Base-by-base conservation (phyloP, 441 rosid genomes). In the Melastoma candidum region DNA sequence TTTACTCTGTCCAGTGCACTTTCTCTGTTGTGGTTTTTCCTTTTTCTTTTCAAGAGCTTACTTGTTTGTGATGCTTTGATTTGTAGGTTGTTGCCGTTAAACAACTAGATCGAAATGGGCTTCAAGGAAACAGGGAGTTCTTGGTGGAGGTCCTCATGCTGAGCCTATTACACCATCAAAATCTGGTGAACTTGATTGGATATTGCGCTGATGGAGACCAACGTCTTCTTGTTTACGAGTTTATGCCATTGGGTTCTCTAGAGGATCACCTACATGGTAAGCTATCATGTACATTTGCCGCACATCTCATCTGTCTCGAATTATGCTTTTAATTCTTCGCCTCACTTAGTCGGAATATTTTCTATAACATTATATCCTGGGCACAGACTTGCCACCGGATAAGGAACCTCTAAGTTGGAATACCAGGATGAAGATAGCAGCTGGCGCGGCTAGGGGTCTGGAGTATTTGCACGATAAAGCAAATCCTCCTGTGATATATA, bases 191-290 rank as follows among this genome's bases (percentile, higher is more conserved):
- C 74, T 67, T 92, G 77, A 88, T 88, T 53, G 98, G 98, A 57
- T 92, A 92, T 72, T 88, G 98, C 54, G 98, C 98, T 27, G 97
- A 92, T 70, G 95, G 95, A 46, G 98, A 92, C 60, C 98, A 92
- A 27, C 89, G 97, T 61, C 92, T 92, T 58, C 95, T 92, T 71
- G 98, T 92, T 48, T 92, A 92, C 2, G 98, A 92, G 72, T 92
- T 78, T 69, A 88, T 92, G 98, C 92, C 97, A 7, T 74, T 88
- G 49, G 97, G 98, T 45, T 92, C 97, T 0, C 50, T 92, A 75
- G 98, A 92, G 74, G 98, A 92, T 80, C 97, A 92, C 69, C 72
- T 92, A 60, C 98, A 92, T 13, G 98, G 98, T 92, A 66, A 78
- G 43, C 54, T 65, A 17, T 8, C 46, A 1, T 13, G 24, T 12